Evolutionary conservation across 495 filamentous ascomycete genomes (phyloP).

Genomic region (Recurvomyces mirabilis): DNA sequence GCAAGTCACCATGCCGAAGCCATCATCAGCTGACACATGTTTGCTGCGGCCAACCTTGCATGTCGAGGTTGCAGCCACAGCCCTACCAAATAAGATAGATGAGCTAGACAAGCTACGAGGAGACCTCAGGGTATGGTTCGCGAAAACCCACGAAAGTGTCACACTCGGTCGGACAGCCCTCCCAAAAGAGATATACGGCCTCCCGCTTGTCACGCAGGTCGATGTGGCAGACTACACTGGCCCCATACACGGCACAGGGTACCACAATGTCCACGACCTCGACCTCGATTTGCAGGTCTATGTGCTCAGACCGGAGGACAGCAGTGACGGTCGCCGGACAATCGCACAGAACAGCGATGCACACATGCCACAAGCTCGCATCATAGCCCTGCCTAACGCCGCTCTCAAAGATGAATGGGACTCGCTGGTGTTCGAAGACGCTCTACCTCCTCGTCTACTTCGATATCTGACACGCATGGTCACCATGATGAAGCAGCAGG

Average conservation of each 20-base stretch:
- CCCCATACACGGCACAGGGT: not conserved
- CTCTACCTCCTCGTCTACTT: slow-evolving; percentile 36
- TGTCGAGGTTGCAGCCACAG: slow-evolving; percentile 18
- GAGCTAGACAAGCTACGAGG: slow-evolving; percentile 9
- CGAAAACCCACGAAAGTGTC: slow-evolving; percentile 9
- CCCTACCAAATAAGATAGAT: not conserved
- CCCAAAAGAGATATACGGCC: not conserved
- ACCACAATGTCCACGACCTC: slow-evolving; percentile 14
- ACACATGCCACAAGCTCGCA: slow-evolving; percentile 20
- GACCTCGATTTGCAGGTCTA: slow-evolving; percentile 28
- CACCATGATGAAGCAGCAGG: slow-evolving; percentile 18
- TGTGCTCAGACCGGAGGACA: slow-evolving; percentile 10
- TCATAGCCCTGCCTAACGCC: slow-evolving; percentile 33
- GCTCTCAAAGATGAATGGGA: slow-evolving; percentile 41
- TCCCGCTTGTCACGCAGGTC: slow-evolving; percentile 9
- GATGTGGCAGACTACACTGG: slow-evolving; percentile 26
- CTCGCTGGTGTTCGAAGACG: slow-evolving; percentile 40
- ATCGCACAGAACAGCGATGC: slow-evolving; percentile 6
- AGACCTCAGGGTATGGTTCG: slow-evolving; percentile 19
- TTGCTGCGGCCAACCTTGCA: slow-evolving; percentile 16
- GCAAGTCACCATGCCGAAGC: too few relatives aligned
- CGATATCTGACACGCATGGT: slow-evolving; percentile 37
- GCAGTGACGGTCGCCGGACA: slow-evolving; percentile 2
- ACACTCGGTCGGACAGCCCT: slow-evolving; percentile 15
- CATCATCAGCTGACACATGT: not conserved